Percentiles rank a stretch among this genome's conserved stretches.
Evolutionary conservation across 1,284 basidiomycete genomes (phyloP).

Genomic region (Puccinia triticina): DNA sequence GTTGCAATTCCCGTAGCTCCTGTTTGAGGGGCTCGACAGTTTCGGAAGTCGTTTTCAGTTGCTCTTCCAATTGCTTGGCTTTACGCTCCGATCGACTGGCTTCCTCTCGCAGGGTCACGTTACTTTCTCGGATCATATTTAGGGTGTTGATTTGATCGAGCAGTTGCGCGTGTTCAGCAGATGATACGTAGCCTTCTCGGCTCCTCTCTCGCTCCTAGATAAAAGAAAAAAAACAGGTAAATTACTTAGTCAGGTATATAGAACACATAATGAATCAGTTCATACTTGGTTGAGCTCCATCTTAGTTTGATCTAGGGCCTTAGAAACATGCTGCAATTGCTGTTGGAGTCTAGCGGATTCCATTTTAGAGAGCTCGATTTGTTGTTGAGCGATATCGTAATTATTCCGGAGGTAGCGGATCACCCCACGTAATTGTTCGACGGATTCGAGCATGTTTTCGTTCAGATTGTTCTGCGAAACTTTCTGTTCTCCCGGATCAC

Average conservation of each 20-base stretch:
- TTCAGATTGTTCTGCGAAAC: conserved; percentile 66
- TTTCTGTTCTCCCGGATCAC: conserved; percentile 61
- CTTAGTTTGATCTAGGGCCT: conserved; percentile 72
- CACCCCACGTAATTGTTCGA: conserved; percentile 74
- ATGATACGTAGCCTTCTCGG: conserved; percentile 69
- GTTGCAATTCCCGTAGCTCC: conserved; percentile 69
- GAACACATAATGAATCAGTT: conserved; percentile 1
- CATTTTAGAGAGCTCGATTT: conserved; percentile 81
- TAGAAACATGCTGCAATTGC: conserved; percentile 73
- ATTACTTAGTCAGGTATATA: not conserved
- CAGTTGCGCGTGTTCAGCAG: conserved; percentile 80
- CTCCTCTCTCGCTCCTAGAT: conserved; percentile 76
- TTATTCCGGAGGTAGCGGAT: conserved; percentile 81
- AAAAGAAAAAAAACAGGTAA: not conserved
- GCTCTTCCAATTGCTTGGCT: conserved; percentile 65
- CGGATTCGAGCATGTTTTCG: conserved; percentile 64
- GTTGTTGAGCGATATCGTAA: conserved; percentile 85
- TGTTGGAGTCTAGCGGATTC: conserved; percentile 76
- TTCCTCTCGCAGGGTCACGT: conserved; percentile 78
- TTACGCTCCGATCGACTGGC: conserved; percentile 71
- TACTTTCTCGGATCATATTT: conserved; percentile 83
- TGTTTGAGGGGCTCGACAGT: conserved; percentile 78
- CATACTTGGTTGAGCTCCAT: conserved; percentile 57
- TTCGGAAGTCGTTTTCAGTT: conserved; percentile 62
- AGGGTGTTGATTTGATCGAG: conserved; percentile 84